Conservation (phyloP, 2,329 filamentous ascomycete species). For the Aspergillus carbonarius region DNA sequence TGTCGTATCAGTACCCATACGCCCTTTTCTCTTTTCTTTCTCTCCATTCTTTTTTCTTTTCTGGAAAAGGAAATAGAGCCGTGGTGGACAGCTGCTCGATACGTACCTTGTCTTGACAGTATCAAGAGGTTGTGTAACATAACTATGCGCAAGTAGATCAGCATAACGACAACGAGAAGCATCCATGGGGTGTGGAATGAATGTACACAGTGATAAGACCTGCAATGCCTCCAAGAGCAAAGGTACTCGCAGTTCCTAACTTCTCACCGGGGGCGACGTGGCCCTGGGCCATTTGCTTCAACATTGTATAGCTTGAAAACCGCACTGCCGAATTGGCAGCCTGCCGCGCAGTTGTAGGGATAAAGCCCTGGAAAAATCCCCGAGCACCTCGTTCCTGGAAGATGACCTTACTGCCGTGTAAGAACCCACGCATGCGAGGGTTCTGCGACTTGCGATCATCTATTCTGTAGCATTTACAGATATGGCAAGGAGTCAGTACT, state of each 20-base stretch:
- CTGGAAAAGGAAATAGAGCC: not conserved
- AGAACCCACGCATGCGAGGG: slow-evolving; percentile 85
- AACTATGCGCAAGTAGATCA: slow-evolving; percentile 33
- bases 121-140: slow-evolving; percentile 69
- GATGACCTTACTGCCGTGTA: slow-evolving; percentile 86
- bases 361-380: slow-evolving; percentile 96
- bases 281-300: slow-evolving; percentile 86
- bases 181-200: not conserved
- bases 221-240: slow-evolving; percentile 84
- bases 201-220: slow-evolving; percentile 81
- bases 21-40: no score
- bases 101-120: slow-evolving; percentile 79
- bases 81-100: not conserved
- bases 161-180: not conserved
- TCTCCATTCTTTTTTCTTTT: no score
- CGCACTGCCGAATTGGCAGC: slow-evolving; percentile 90
- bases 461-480: slow-evolving; percentile 58
- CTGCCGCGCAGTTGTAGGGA: slow-evolving; percentile 91
- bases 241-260: slow-evolving; percentile 81
- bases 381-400: slow-evolving; percentile 80
- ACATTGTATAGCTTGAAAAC: slow-evolving; percentile 85
- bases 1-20: slow-evolving; percentile 10
- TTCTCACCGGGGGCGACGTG: slow-evolving; percentile 96
- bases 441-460: slow-evolving; percentile 87
- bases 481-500: slow-evolving; percentile 1